Evolutionary conservation across 768 basidiomycete genomes (phyloP), one percentile per base, ranked within the genome.

Genomic region (Pluteus cervinus): DNA sequence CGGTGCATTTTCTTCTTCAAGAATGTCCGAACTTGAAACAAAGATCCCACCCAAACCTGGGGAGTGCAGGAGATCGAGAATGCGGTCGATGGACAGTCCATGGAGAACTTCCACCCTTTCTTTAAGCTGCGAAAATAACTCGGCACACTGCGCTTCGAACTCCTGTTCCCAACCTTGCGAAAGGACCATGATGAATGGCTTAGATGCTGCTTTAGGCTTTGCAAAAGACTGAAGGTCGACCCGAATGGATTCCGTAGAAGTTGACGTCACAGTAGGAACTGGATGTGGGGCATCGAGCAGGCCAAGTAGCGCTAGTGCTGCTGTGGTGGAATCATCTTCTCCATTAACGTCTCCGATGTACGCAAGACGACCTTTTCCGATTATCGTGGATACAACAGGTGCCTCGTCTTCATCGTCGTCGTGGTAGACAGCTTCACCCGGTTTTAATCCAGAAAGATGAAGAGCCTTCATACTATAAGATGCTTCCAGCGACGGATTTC

Each of bases 321-420:
- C 46, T 4, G 45, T 51, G 9, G 52, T 55, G 15, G 51, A 49
- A 23, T 54, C 53, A 7, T 40, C 37, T 17, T 54, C 56, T 11
- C 52, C 49, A 32, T 53, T 54, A 28, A 61, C 52, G 39, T 63
- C 60, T 4, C 62, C 63, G 30, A 65, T 54, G 33, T 60, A 66
- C 0, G 61, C 62, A 1, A 66, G 24, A 22, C 39, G 42, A 3
- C 64, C 63, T 10, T 53, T 47, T 5, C 54, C 60, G 12, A 58
- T 37, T 7, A 32, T 44, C 1, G 47, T 39, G 7, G 42, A 46
- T 3, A 55, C 49, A 21, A 64, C 46, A 23, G 65, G 54, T 8
- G 54, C 48, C 44, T 65, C 43, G 15, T 34, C 32, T 10, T 37
- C 32, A 22, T 53, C 9, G 9, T 47, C 33, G 16, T 47, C 45